These are phyloP conservation scores for Narthecium ossifragum DNA, from an alignment of 106 monocot species.

Conservation along the genomic window DNA sequence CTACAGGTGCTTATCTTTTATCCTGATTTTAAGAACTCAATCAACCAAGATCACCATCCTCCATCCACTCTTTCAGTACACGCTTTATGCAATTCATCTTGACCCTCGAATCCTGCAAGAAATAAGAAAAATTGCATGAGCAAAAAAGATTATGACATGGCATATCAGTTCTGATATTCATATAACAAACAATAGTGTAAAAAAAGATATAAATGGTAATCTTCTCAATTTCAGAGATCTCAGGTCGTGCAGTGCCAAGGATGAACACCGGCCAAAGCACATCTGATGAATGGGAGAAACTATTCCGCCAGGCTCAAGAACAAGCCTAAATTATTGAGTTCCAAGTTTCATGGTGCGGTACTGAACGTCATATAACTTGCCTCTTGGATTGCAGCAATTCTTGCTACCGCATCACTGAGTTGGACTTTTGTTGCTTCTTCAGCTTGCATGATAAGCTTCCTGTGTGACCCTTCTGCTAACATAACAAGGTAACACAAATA, in stretches of 20 bases:
- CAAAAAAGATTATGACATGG: background rate
- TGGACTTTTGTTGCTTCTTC: conserved; percentile 54
- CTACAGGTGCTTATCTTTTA: background rate
- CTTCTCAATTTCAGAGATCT: too few species aligned
- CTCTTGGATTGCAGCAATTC: conserved; percentile 50
- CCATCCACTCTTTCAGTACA: conserved; percentile 44
- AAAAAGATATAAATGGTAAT: background rate
- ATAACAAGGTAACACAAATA: background rate
- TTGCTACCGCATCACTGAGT: conserved; percentile 55
- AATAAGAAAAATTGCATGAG: background rate
- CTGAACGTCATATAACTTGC: conserved; percentile 21
- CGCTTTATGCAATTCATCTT: conserved; percentile 58
- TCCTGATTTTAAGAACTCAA: background rate
- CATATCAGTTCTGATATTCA: background rate
- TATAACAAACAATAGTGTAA: background rate
- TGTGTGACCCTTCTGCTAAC: conserved; percentile 62
- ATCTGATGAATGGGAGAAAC: background rate
- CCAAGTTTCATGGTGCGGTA: too few species aligned
- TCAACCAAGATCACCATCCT: conserved; percentile 17
- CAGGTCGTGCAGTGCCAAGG: background rate
- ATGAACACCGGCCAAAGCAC: too few species aligned
- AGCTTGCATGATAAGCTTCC: conserved; percentile 59
- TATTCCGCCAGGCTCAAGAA: too few species aligned
- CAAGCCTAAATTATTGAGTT: too few species aligned
- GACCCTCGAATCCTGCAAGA: conserved; percentile 54